Evolutionary conservation across 345 rosid genomes (phyloP).

Genomic region (Draba incana): DNA sequence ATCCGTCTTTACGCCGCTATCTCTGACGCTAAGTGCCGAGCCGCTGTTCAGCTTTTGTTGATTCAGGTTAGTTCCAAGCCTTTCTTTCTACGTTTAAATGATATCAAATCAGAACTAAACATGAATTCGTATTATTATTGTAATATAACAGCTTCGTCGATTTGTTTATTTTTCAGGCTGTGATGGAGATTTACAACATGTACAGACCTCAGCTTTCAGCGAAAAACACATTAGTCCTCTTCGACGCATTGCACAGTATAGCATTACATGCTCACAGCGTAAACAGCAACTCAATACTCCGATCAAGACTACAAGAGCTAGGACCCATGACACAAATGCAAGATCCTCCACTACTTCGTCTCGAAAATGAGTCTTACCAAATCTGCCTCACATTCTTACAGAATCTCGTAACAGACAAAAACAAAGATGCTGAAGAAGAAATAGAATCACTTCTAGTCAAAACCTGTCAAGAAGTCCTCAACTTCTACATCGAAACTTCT

Average conservation of each 20-base stretch:
- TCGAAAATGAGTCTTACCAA: constrained; percentile 95
- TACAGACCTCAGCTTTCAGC: constrained; percentile 74
- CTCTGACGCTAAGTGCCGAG: constrained; percentile 93
- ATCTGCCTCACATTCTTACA: constrained; percentile 90
- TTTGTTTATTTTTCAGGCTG: constrained; percentile 58
- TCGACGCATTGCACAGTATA: constrained; percentile 76
- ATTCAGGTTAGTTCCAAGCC: constrained; percentile 67
- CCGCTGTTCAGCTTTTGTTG: constrained; percentile 94
- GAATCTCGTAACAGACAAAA: constrained; percentile 63
- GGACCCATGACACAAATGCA: constrained; percentile 95
- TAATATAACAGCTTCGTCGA: neutral
- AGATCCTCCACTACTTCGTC: constrained; percentile 92
- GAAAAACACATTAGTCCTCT: constrained; percentile 71
- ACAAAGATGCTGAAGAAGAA: constrained; percentile 57
- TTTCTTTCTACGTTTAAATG: constrained; percentile 3
- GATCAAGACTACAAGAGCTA: constrained; percentile 77
- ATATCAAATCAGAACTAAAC: neutral
- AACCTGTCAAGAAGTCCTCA: constrained; percentile 74
- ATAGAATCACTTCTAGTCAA: constrained; percentile 71
- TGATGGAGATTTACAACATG: constrained; percentile 93
- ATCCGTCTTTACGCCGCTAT: constrained; percentile 56
- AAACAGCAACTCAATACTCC: constrained; percentile 60
- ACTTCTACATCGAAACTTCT: constrained; percentile 65
- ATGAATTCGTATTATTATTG: neutral
- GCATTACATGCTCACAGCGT: constrained; percentile 81